Percentiles rank a stretch among this genome's conserved stretches.
These are phyloP conservation scores for Leishmania arabica DNA, from an alignment of 208 protist genomes.

Conservation along the genomic window DNA sequence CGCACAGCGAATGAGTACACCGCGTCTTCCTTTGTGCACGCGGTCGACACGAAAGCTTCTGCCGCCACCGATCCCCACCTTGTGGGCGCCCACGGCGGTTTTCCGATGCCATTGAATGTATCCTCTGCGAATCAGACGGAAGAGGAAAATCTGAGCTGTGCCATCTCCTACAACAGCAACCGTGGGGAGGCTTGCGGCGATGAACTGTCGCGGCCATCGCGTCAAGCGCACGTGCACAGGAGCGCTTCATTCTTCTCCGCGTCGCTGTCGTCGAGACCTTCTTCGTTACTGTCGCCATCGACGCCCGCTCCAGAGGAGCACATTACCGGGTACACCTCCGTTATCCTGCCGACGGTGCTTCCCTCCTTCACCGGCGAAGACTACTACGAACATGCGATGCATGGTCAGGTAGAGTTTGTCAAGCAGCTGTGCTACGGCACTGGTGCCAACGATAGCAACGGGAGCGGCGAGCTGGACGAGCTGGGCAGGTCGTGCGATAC, in stretches of 20 bases:
- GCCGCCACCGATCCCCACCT: neutral
- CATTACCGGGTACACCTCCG: neutral
- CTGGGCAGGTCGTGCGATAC: neutral
- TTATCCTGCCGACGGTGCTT: neutral
- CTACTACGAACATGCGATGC: constrained; percentile 4
- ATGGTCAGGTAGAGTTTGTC: constrained; percentile 6
- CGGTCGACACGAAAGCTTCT: neutral
- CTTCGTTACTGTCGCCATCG: constrained; percentile 2
- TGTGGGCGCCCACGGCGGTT: neutral
- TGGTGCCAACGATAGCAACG: neutral
- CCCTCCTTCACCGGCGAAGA: neutral
- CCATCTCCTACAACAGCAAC: neutral
- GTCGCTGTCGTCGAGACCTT: constrained; percentile 1
- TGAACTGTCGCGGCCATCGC: neutral
- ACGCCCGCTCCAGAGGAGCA: neutral
- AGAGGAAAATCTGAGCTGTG: neutral
- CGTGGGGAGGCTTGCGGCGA: neutral
- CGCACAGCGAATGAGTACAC: neutral
- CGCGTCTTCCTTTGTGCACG: neutral
- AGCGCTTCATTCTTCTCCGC: constrained; percentile 2
- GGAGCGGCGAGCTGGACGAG: neutral
- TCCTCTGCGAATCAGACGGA: neutral
- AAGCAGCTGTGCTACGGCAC: constrained; percentile 1
- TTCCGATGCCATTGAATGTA: neutral
- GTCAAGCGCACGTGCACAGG: neutral